phyloP scores from a whole-genome alignment of 164 flowering plant species.

The Aristolochia fimbriata region DNA sequence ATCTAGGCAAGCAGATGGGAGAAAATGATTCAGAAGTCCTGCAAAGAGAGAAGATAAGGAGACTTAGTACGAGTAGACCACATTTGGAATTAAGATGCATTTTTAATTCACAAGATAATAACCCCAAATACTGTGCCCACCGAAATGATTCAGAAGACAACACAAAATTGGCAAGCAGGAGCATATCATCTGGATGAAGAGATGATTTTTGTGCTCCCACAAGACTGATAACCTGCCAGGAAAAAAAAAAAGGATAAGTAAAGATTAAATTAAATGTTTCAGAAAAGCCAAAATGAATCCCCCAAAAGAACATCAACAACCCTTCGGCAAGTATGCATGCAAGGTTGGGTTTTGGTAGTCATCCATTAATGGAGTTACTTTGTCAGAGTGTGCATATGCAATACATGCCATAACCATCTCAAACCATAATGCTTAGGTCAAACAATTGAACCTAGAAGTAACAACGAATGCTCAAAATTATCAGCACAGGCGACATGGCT shows the following conservation, averaged over 20 bases:
- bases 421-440: no score
- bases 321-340: no score
- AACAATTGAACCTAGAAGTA: no score
- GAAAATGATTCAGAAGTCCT: constrained; percentile 99
- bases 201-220: constrained; percentile 98
- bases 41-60: constrained; percentile 22
- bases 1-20: constrained; percentile 97
- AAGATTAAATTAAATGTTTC: no score
- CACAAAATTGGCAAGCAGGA: constrained; percentile 85
- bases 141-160: constrained; percentile 93
- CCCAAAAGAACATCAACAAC: no score
- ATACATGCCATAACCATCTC: no score
- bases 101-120: neutral
- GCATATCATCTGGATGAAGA: constrained; percentile 98
- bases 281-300: neutral
- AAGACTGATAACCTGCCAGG: constrained; percentile 83
- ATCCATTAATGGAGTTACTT: no score
- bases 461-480: no score
- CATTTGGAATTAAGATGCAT: neutral
- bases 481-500: no score
- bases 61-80: neutral
- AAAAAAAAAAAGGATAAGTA: neutral
- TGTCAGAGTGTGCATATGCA: no score
- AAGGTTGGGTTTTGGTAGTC: no score
- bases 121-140: constrained; percentile 22